These are phyloP conservation scores for Puccinellia tenuiflora DNA, from an alignment of 176 grass and related monocot species.

Conservation along the genomic window DNA sequence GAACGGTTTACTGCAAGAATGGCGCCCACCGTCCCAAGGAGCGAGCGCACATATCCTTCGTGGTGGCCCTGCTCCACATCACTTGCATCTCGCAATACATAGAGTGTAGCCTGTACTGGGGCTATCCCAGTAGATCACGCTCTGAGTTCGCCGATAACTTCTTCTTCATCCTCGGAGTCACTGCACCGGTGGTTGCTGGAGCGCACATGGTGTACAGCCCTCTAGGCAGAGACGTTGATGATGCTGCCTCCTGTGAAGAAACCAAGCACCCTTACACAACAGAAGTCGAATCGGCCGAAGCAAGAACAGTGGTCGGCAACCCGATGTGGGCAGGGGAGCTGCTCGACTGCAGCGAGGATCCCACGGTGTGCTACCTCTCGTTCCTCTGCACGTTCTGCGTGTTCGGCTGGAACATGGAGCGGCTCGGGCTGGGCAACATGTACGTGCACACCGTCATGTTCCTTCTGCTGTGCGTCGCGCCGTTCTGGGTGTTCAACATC, in stretches of 20 bases:
- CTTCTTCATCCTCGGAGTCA: conserved; percentile 52
- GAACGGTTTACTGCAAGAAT: conserved; percentile 82
- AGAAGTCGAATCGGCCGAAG: conserved; percentile 11
- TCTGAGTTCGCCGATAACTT: conserved; percentile 59
- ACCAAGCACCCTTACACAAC: background rate
- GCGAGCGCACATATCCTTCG: conserved; percentile 56
- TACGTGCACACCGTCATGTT: conserved; percentile 72
- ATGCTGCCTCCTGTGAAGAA: conserved; percentile 35
- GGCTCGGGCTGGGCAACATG: conserved; percentile 91
- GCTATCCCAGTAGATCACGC: conserved; percentile 43
- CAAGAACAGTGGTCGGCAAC: conserved; percentile 35
- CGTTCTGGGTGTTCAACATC: conserved; percentile 92
- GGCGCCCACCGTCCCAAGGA: conserved; percentile 37
- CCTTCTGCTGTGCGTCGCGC: conserved; percentile 69
- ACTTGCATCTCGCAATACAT: conserved; percentile 68
- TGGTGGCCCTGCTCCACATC: conserved; percentile 66
- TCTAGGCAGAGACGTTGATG: conserved; percentile 50
- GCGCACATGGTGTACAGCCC: conserved; percentile 56
- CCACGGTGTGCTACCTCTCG: conserved; percentile 56
- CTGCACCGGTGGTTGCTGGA: conserved; percentile 47
- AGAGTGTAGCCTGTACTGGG: conserved; percentile 62
- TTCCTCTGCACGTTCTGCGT: conserved; percentile 79
- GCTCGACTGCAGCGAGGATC: conserved; percentile 57
- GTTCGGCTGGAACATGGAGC: conserved; percentile 96
- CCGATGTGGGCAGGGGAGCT: conserved; percentile 58